Evolutionary conservation across 2,329 filamentous ascomycete species (phyloP).

Genomic region (Fusarium albosuccineum): DNA sequence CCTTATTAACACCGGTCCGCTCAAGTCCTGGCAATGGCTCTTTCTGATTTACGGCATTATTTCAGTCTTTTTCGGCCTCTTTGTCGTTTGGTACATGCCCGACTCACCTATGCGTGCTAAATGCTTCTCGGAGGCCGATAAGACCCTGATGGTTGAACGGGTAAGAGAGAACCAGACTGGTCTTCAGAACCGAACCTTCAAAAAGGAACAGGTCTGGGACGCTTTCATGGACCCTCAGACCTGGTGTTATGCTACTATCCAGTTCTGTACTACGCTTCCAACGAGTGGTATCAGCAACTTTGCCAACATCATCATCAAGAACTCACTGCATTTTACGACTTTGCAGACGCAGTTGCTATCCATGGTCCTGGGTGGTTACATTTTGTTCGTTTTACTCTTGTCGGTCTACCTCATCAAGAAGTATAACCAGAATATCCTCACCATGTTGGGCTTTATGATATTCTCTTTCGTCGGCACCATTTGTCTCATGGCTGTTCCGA

Average conservation of each 20-base stretch:
- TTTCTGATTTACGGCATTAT: slow-evolving; percentile 75
- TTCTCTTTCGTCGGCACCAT: slow-evolving; percentile 80
- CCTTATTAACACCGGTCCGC: slow-evolving; percentile 62
- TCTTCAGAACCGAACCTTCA: slow-evolving; percentile 66
- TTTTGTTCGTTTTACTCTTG: slow-evolving; percentile 75
- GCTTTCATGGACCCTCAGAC: slow-evolving; percentile 74
- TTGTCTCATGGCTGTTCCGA: slow-evolving; percentile 76
- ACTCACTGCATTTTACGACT: slow-evolving; percentile 70
- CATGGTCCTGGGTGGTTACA: slow-evolving; percentile 80
- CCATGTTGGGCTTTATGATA: slow-evolving; percentile 72
- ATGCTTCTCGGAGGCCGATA: slow-evolving; percentile 76
- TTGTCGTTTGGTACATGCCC: slow-evolving; percentile 73
- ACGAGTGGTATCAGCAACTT: slow-evolving; percentile 80
- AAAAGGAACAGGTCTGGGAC: slow-evolving; percentile 59
- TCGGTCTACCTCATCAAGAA: slow-evolving; percentile 77
- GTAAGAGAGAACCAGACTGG: slow-evolving; percentile 71
- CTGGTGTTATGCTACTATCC: slow-evolving; percentile 74
- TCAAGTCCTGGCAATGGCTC: slow-evolving; percentile 77
- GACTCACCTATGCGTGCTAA: slow-evolving; percentile 80
- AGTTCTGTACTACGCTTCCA: slow-evolving; percentile 78
- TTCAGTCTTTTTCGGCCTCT: slow-evolving; percentile 72
- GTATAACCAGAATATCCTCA: slow-evolving; percentile 74
- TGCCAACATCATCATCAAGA: slow-evolving; percentile 78
- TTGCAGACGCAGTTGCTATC: slow-evolving; percentile 79
- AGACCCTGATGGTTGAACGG: slow-evolving; percentile 71